Percentiles rank a stretch among this genome's conserved stretches.
Conservation (phyloP, 352 stramenopile species). For the Phytophthora nicotianae region DNA sequence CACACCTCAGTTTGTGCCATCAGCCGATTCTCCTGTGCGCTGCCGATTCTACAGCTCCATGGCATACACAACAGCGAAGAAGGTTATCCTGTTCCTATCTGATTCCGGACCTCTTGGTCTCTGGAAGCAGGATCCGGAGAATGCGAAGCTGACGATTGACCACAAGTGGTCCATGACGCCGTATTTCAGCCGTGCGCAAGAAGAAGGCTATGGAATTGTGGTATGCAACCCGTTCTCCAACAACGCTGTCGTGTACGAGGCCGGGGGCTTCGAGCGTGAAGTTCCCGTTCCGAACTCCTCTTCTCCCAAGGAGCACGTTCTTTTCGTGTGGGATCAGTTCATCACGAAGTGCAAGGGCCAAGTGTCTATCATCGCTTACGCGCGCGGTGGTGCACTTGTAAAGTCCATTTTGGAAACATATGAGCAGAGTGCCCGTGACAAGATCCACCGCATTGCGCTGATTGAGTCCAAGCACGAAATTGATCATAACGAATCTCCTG, state of each 20-base stretch:
- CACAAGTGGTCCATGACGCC: conserved; percentile 90
- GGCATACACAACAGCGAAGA: conserved; percentile 87
- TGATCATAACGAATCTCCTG: conserved; percentile 73
- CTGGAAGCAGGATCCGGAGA: conserved; percentile 81
- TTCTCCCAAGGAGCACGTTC: conserved; percentile 83
- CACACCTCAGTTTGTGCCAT: conserved; percentile 84
- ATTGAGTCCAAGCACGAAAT: conserved; percentile 92
- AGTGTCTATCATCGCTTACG: conserved; percentile 86
- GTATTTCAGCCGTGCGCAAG: conserved; percentile 84
- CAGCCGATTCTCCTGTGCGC: conserved; percentile 83
- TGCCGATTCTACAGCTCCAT: conserved; percentile 90
- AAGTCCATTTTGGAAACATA: conserved; percentile 87
- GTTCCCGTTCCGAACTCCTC: conserved; percentile 87
- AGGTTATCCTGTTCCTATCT: conserved; percentile 85
- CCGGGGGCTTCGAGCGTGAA: conserved; percentile 83
- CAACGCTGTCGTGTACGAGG: conserved; percentile 88
- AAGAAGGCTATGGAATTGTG: conserved; percentile 86
- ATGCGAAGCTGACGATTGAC: conserved; percentile 59
- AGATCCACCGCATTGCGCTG: conserved; percentile 82
- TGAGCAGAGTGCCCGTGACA: conserved; percentile 73
- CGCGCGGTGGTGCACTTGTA: conserved; percentile 76
- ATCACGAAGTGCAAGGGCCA: conserved; percentile 83
- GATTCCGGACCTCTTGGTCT: conserved; percentile 86
- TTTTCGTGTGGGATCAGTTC: conserved; percentile 90
- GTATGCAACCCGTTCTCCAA: conserved; percentile 91